phyloP scores from a whole-genome alignment of 139 green algal species.

The Tetradesmus obliquus region DNA sequence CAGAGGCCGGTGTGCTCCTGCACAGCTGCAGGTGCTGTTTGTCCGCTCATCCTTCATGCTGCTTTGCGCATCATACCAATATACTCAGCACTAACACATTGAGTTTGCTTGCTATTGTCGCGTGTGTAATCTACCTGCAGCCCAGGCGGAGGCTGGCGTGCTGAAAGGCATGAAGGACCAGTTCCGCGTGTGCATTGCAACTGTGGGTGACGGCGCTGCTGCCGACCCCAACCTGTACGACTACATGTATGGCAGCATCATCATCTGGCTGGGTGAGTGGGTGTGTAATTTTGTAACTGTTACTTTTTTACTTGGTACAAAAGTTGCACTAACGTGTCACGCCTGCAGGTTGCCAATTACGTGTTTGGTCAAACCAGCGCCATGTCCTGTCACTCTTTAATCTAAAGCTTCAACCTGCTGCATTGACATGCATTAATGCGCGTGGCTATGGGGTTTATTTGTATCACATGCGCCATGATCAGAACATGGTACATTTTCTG shows the following conservation, averaged over 20 bases:
- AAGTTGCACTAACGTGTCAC: not conserved
- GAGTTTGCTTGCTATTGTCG: not conserved
- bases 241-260: constrained; percentile 48
- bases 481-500: not conserved
- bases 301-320: not conserved
- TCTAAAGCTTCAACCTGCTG: no score
- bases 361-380: not conserved
- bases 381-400: not conserved
- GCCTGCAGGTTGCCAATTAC: not conserved
- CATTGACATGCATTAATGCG: no score
- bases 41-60: no score
- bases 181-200: constrained; percentile 46
- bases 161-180: constrained; percentile 53
- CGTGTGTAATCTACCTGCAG: not conserved
- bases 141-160: constrained; percentile 39
- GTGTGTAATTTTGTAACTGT: no score
- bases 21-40: no score
- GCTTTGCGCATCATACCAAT: not conserved
- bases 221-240: not conserved
- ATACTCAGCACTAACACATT: no score
- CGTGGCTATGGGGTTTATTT: no score
- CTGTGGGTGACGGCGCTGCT: constrained; percentile 42
- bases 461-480: no score
- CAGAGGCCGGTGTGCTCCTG: no score
- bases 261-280: constrained; percentile 55